These are phyloP conservation scores for Vitellaria paradoxa DNA, from an alignment of 179 eudicot genomes.

Conservation along the genomic window DNA sequence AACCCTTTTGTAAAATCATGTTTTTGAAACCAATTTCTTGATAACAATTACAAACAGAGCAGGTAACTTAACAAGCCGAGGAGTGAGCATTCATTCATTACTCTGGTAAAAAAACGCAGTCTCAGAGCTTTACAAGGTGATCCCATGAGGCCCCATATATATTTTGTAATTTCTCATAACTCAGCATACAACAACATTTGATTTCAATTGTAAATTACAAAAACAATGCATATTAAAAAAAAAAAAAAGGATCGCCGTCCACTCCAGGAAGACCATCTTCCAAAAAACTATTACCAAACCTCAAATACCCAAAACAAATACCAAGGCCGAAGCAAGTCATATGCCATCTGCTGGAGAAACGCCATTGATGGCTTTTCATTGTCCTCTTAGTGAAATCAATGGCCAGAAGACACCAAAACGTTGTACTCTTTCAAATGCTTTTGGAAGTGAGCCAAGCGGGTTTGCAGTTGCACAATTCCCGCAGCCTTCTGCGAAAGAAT, in stretches of 20 bases:
- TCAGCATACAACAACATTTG: not conserved
- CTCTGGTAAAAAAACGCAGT: not conserved
- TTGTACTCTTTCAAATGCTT: slow-evolving; percentile 55
- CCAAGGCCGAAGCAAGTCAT: too few relatives aligned
- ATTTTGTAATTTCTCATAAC: not conserved
- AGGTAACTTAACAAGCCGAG: not conserved
- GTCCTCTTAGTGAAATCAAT: not conserved
- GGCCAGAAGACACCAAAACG: slow-evolving; percentile 49
- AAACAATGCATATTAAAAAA: not conserved
- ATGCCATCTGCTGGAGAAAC: too few relatives aligned
- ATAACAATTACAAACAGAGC: too few relatives aligned
- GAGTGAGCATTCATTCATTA: not conserved
- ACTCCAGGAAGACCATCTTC: too few relatives aligned
- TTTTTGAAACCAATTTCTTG: too few relatives aligned
- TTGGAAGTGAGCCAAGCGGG: slow-evolving; percentile 55
- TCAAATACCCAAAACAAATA: too few relatives aligned
- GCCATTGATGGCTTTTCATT: too few relatives aligned
- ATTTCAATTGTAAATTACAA: not conserved
- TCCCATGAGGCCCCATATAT: not conserved
- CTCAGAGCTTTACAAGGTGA: slow-evolving; percentile 3
- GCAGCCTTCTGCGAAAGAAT: slow-evolving; percentile 75
- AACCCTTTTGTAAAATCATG: too few relatives aligned
- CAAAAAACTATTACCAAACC: too few relatives aligned
- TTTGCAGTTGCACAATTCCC: slow-evolving; percentile 56
- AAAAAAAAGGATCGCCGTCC: too few relatives aligned